These are phyloP conservation scores for Allium fistulosum DNA, from an alignment of 106 monocot species.

Conservation along the genomic window DNA sequence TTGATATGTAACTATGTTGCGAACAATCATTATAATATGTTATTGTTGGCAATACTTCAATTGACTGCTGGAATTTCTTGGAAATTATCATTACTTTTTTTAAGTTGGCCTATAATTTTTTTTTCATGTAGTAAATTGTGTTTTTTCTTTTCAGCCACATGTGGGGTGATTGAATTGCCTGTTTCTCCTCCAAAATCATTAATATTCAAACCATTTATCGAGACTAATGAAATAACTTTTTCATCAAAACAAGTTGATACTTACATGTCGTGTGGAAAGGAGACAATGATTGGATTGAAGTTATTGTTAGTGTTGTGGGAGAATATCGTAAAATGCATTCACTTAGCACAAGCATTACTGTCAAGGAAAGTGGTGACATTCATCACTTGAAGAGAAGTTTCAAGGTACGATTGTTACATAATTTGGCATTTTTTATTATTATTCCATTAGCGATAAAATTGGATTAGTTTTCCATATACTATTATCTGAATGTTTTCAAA, in stretches of 20 bases:
- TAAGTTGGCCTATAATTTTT: neutral
- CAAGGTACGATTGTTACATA: slow-evolving; percentile 51
- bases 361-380: slow-evolving; percentile 86
- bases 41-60: neutral
- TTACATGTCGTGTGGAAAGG: too few species aligned
- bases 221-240: slow-evolving; percentile 64
- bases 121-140: neutral
- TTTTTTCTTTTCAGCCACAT: slow-evolving; percentile 24
- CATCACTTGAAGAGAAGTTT: slow-evolving; percentile 92
- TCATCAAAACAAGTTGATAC: too few species aligned
- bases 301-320: slow-evolving; percentile 78
- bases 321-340: slow-evolving; percentile 59
- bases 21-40: too few species aligned
- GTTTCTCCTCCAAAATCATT: slow-evolving; percentile 45
- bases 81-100: neutral
- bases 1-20: too few species aligned
- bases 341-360: slow-evolving; percentile 84
- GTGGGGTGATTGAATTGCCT: slow-evolving; percentile 27
- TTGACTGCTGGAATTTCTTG: neutral
- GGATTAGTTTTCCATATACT: too few species aligned
- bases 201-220: slow-evolving; percentile 87
- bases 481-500: too few species aligned
- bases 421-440: neutral
- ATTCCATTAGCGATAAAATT: too few species aligned
- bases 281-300: too few species aligned